Evolutionary conservation across 2,329 filamentous ascomycete species (phyloP), one percentile per base, ranked within the genome.

Genomic region (Beauveria scarabaeidicola): DNA sequence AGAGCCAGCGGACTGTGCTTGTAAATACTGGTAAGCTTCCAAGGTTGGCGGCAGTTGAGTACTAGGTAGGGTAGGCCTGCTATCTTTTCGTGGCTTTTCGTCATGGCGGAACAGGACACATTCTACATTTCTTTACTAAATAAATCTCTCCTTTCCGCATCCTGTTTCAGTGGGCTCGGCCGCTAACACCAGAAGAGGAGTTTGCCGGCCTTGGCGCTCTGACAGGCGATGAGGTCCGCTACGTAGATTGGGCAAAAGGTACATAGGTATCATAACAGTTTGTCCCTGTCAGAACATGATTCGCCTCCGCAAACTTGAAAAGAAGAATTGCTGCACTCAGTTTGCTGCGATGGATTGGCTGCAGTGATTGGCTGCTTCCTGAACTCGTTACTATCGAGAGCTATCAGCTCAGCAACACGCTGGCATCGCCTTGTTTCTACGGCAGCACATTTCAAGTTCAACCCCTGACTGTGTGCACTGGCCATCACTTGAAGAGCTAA

Each of bases 41-140:
- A 51, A 38, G 32, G 3, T 43, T 3, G 29, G 23, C 21, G 29
- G 52, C 29, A 25, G 52, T 17, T 54, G 17, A 36, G 32, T 36
- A 15, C n/a, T n/a, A n/a, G n/a, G n/a, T n/a, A n/a, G 29, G 29
- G 10, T 32, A 32, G 29, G 29, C 29, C 11, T 13, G 29, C 29
- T 32, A 32, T 11, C 13, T 32, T 32, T 32, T 32, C 29, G 29
- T 32, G 11, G 29, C 29, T 4, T 4, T 4, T 4, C 29, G 29
- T 32, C 29, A 15, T n/a, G 38, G 44, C 7, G 36, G 55, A 58
- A 58, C 55, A 58, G 55, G 55, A 58, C 55, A 58, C 55, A 23
- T 52, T 19, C 38, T 44, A 23, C 11, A n/a, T 40, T 32, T 8
- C 32, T 15, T 36, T 13, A 15, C 11, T 36, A 5, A 36, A 15